phyloP scores from a whole-genome alignment of 306 rosid species.

The Inga laurina region DNA sequence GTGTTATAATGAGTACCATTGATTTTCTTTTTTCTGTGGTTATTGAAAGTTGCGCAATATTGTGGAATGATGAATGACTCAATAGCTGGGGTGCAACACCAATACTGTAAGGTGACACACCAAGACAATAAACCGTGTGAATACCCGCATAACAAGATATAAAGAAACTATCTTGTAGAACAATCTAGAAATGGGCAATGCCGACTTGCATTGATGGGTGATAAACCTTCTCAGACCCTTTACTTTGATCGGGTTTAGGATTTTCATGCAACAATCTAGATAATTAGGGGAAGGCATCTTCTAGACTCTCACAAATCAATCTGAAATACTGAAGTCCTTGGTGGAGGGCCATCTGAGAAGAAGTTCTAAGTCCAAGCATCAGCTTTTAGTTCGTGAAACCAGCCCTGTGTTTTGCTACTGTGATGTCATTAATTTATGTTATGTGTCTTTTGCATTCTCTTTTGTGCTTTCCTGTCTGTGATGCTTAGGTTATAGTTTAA shows the following conservation, averaged over 20 bases:
- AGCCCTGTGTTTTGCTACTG: background rate
- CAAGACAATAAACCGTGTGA: too few relatives aligned
- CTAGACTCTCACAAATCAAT: background rate
- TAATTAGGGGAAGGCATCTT: background rate
- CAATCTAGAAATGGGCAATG: background rate
- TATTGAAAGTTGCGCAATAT: too few relatives aligned
- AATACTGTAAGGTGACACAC: too few relatives aligned
- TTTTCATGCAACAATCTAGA: too few relatives aligned
- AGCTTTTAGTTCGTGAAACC: background rate
- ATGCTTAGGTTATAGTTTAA: background rate
- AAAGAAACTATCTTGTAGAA: background rate
- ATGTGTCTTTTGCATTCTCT: background rate
- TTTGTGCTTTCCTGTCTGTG: background rate
- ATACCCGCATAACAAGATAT: background rate
- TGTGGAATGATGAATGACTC: too few relatives aligned
- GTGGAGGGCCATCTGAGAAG: background rate
- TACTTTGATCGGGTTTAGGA: background rate
- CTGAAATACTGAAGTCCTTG: conserved; percentile 1
- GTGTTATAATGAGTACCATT: too few relatives aligned
- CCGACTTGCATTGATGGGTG: background rate
- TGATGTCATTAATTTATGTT: background rate
- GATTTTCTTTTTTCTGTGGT: too few relatives aligned
- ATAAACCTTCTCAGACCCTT: background rate
- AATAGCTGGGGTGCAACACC: too few relatives aligned
- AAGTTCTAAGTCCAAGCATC: background rate